Conservation (phyloP, 2,329 filamentous ascomycete species). For the Lojkania enalia region DNA sequence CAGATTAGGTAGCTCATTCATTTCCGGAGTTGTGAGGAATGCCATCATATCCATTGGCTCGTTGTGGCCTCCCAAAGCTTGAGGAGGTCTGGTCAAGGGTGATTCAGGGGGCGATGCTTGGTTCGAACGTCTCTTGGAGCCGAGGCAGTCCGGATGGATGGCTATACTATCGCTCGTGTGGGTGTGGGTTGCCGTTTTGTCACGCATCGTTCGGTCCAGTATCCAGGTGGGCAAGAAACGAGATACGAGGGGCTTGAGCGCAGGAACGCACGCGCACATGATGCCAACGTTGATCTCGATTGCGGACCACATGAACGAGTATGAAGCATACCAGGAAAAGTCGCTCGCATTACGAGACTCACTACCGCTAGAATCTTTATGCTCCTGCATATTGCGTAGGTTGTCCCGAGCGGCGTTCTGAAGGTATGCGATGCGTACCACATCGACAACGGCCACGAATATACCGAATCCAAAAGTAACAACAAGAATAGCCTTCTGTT, state of each 20-base stretch:
- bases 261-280: conserved; percentile 89
- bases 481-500: conserved; percentile 86
- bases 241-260: conserved; percentile 81
- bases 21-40: conserved; percentile 57
- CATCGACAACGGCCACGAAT: conserved; percentile 85
- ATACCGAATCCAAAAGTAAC: conserved; percentile 84
- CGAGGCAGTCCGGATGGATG: conserved; percentile 28
- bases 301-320: conserved; percentile 91
- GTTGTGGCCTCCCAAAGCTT: conserved; percentile 12
- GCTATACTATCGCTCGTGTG: conserved; percentile 34
- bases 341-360: conserved; percentile 51
- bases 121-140: conserved; percentile 25
- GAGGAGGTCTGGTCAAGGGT: conserved; percentile 28
- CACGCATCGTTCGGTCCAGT: conserved; percentile 48
- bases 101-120: conserved; percentile 16
- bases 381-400: conserved; percentile 46
- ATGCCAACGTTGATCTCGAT: conserved; percentile 91
- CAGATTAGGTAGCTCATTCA: conserved; percentile 38
- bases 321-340: conserved; percentile 72
- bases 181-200: conserved; percentile 32
- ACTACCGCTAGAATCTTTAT: conserved; percentile 26
- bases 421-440: conserved; percentile 86
- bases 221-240: conserved; percentile 61
- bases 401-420: conserved; percentile 66
- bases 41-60: conserved; percentile 54